Evolutionary conservation across 1,139 yeast species (phyloP).

Genomic region (Saccharomyces hybrid): DNA sequence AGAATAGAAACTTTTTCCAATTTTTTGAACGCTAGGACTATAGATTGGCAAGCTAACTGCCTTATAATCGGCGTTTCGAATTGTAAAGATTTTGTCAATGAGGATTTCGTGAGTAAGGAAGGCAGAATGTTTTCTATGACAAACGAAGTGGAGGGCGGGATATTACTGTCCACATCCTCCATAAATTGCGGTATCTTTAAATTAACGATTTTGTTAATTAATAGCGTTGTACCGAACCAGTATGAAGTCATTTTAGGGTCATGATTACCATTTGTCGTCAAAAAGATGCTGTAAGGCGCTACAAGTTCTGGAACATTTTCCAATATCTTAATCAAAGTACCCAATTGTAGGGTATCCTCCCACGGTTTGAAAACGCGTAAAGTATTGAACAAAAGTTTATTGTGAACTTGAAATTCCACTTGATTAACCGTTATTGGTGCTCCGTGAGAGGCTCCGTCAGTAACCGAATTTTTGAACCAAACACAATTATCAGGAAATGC

Average conservation of each 20-base stretch:
- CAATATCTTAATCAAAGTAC: constrained; percentile 48
- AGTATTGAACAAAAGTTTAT: constrained; percentile 58
- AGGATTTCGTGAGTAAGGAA: constrained; percentile 50
- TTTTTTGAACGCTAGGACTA: constrained; percentile 50
- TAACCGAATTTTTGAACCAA: constrained; percentile 39
- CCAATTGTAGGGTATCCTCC: constrained; percentile 61
- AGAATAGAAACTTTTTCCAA: constrained; percentile 36
- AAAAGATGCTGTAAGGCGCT: constrained; percentile 59
- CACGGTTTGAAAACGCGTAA: constrained; percentile 69
- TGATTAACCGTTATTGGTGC: constrained; percentile 36
- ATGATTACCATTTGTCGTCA: constrained; percentile 51
- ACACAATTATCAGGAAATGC: constrained; percentile 53
- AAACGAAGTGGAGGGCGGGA: constrained; percentile 24
- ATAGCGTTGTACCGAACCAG: constrained; percentile 70
- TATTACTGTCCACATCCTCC: constrained; percentile 21
- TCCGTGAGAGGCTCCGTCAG: constrained; percentile 16
- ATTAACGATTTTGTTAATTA: constrained; percentile 53
- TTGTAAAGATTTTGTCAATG: constrained; percentile 52
- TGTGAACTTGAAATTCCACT: constrained; percentile 49
- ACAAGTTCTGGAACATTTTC: constrained; percentile 58
- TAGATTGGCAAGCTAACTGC: constrained; percentile 57
- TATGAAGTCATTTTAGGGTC: constrained; percentile 71
- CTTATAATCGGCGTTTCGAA: constrained; percentile 48
- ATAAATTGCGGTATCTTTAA: constrained; percentile 44
- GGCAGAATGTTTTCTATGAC: constrained; percentile 59